Evolutionary conservation across 345 rosid genomes (phyloP).

Genomic region (Durio zibethinus): DNA sequence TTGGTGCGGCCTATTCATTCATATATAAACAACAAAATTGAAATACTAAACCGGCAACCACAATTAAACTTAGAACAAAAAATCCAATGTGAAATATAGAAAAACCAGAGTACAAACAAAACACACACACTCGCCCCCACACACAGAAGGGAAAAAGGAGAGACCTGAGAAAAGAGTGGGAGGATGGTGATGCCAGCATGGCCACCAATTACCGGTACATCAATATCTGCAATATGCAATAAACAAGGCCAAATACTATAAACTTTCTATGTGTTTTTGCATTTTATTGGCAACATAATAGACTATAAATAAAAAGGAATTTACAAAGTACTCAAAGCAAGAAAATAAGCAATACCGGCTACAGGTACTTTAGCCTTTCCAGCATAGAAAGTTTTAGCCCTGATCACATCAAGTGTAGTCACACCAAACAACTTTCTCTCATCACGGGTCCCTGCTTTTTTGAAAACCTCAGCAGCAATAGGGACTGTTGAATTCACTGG

Average conservation of each 20-base stretch:
- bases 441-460: slow-evolving; percentile 67
- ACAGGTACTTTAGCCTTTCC: slow-evolving; percentile 41
- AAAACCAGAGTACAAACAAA: background rate
- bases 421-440: slow-evolving; percentile 70
- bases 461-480: slow-evolving; percentile 74
- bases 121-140: slow-evolving; percentile 1
- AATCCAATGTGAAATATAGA: background rate
- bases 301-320: background rate
- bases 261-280: background rate
- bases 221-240: slow-evolving; percentile 46
- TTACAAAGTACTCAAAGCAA: background rate
- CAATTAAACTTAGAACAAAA: background rate
- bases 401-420: slow-evolving; percentile 69
- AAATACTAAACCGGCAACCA: background rate
- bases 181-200: slow-evolving; percentile 84
- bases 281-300: background rate
- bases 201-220: slow-evolving; percentile 84
- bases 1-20: slow-evolving; percentile 59
- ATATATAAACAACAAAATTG: slow-evolving; percentile 5
- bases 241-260: background rate
- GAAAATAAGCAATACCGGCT: background rate
- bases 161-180: slow-evolving; percentile 77
- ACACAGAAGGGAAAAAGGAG: no score
- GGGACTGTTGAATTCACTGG: slow-evolving; percentile 83
- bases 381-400: slow-evolving; percentile 76